A percentile compares a stretch with the other conserved stretches of the same genome.
Conservation (phyloP, 1,284 basidiomycete genomes). For the Papiliotrema fonsecae region DNA sequence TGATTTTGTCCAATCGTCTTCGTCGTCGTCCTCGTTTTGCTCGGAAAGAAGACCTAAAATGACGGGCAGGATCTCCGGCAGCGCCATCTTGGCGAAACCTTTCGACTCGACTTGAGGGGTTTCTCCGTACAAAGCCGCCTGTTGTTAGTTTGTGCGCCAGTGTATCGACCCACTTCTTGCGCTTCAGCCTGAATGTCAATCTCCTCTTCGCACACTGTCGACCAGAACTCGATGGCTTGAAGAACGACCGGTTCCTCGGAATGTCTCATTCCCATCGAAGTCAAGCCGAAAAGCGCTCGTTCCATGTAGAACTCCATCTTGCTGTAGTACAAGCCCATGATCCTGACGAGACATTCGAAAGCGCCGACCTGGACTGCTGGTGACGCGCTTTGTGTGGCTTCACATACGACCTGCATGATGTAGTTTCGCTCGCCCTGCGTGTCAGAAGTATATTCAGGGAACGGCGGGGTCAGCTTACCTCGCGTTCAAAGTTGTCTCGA, state of each 20-base stretch:
- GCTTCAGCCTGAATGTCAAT: constrained; percentile 88
- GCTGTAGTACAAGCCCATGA: constrained; percentile 98
- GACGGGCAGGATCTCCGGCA: constrained; percentile 91
- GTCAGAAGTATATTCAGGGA: constrained; percentile 3
- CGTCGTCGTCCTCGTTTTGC: constrained; percentile 95
- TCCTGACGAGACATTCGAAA: constrained; percentile 91
- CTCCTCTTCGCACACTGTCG: constrained; percentile 97
- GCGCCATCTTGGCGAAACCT: constrained; percentile 88
- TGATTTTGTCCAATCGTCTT: constrained; percentile 97
- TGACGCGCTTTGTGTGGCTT: constrained; percentile 83
- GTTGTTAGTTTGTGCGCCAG: constrained; percentile 3
- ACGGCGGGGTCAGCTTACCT: constrained; percentile 55
- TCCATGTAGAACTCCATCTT: constrained; percentile 99
- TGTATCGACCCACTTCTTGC: constrained; percentile 63
- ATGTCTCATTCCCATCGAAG: constrained; percentile 98
- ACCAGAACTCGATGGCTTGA: constrained; percentile 99
- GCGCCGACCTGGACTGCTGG: constrained; percentile 83
- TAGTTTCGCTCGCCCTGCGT: constrained; percentile 92
- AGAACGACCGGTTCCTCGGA: constrained; percentile 84
- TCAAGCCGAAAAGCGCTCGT: constrained; percentile 92
- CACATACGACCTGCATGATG: constrained; percentile 99
- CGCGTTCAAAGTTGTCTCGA: constrained; percentile 93
- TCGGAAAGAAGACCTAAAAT: constrained; percentile 81
- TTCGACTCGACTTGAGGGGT: constrained; percentile 80
- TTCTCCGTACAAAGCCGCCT: constrained; percentile 89